Evolutionary conservation across 306 rosid species (phyloP).

Genomic region (Glycine soja): DNA sequence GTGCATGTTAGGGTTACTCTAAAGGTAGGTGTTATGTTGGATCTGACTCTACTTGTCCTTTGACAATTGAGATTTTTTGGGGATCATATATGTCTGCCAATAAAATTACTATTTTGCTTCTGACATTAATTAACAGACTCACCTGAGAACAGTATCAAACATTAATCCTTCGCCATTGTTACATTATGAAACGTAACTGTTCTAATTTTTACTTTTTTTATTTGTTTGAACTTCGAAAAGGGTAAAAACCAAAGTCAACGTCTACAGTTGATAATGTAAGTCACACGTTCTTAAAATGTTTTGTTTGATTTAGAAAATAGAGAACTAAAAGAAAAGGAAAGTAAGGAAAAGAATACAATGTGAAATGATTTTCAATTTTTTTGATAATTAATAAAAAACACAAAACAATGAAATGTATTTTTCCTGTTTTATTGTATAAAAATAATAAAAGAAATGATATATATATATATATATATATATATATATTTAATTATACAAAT

Average conservation of each 20-base stretch:
- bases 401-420: no score
- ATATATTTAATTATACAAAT: no score
- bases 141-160: slow-evolving; percentile 12
- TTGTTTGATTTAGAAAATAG: no score
- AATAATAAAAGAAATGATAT: no score
- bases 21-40: slow-evolving; percentile 6
- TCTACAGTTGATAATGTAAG: no score
- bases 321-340: no score
- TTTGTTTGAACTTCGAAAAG: not conserved
- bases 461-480: no score
- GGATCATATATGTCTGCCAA: slow-evolving; percentile 31
- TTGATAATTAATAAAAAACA: no score
- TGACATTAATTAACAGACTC: slow-evolving; percentile 35
- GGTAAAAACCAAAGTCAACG: not conserved
- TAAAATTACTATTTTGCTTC: not conserved
- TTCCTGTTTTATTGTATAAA: no score
- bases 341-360: no score
- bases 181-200: not conserved
- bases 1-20: not conserved
- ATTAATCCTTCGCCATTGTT: not conserved
- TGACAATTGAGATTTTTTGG: slow-evolving; percentile 7
- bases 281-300: no score
- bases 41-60: slow-evolving; percentile 28
- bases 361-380: no score
- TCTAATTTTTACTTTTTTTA: not conserved